Conservation (phyloP, 176 grass and related monocot species). For the Avena insularis region DNA sequence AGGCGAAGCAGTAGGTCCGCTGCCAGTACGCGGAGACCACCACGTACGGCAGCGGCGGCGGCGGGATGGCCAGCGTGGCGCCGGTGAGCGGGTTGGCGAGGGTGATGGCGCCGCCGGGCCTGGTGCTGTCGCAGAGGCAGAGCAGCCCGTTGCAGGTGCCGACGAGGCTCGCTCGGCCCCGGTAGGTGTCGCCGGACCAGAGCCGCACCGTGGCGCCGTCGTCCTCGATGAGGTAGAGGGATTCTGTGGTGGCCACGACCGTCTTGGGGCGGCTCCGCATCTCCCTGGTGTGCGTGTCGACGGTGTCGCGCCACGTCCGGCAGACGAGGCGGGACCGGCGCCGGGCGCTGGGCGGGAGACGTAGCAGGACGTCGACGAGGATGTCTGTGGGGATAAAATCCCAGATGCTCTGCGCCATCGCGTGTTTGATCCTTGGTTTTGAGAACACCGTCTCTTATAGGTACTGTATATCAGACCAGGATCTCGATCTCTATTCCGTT, state of each 20-base stretch:
- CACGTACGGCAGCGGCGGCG: background rate
- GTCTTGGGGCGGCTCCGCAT: background rate
- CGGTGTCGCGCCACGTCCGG: slow-evolving; percentile 15
- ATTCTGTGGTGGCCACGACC: background rate
- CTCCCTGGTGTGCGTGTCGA: slow-evolving; percentile 6
- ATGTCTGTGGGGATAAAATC: background rate
- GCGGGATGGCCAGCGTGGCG: background rate
- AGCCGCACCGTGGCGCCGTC: too few relatives aligned
- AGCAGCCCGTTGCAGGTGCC: slow-evolving; percentile 11
- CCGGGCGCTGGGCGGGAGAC: background rate
- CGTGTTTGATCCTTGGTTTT: too few relatives aligned
- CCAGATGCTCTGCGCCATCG: background rate
- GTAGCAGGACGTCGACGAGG: slow-evolving; percentile 1
- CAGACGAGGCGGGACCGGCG: slow-evolving; percentile 27
- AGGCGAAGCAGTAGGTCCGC: background rate
- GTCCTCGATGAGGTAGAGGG: too few relatives aligned
- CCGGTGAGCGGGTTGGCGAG: background rate
- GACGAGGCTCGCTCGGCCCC: background rate
- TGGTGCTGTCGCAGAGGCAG: background rate
- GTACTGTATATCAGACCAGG: too few relatives aligned
- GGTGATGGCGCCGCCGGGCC: background rate
- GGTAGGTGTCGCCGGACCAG: too few relatives aligned
- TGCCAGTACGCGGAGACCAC: too few relatives aligned
- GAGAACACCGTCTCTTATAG: too few relatives aligned
- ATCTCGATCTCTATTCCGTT: too few relatives aligned